Base-by-base conservation (phyloP, 306 rosid genomes). In the Delonix regia region DNA sequence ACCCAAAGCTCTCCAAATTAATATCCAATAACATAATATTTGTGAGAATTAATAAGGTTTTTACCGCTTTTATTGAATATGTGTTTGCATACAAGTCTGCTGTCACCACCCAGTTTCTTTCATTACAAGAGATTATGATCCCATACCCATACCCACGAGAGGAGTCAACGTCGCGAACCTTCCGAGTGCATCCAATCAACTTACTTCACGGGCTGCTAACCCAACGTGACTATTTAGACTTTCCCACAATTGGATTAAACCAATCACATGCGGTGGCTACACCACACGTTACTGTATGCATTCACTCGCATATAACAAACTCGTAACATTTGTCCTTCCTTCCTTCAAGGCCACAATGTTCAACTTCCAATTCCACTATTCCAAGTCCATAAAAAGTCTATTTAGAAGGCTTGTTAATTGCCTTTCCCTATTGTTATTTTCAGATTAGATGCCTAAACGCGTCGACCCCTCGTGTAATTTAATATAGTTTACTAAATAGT, bases 151-250 rank as follows among this genome's bases (percentile, higher is more conserved):
- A 19, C 4, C 12, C 11, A 1, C 13, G 21, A 19, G 72, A 41
- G 72, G 33, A 12, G 72, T 67, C 72, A 67, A 41, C 72, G 53
- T 67, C 52, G 55, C 13, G 72, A 67, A 42, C 72, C 72, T 67
- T 42, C 72, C 52, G 36, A 5, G 71, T 7, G 27, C 71, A 39
- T 66, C 52, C 71, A 41, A 66, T 19, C 71, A 16, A 41, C 71
- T 38, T 22, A 41, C 52, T 22, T 66, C 53, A 13, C 21, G 36
- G 53, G 33, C 72, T 67, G 33, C 72, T 67, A 24, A 22, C 53
- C 72, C 36, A 42, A 42, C 7, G 53, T 24, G 53, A 42, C 2
- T 3, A 5, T 16, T 49, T 49, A 49, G 55, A 49, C 49, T 64
- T 42, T 38, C 28, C 70, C 47, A 7, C 48, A 1, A 8, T 64